Evolutionary conservation across 495 filamentous ascomycete species (phyloP), one percentile per base, ranked within the genome.

Genomic region (Aspergillus mulundensis): DNA sequence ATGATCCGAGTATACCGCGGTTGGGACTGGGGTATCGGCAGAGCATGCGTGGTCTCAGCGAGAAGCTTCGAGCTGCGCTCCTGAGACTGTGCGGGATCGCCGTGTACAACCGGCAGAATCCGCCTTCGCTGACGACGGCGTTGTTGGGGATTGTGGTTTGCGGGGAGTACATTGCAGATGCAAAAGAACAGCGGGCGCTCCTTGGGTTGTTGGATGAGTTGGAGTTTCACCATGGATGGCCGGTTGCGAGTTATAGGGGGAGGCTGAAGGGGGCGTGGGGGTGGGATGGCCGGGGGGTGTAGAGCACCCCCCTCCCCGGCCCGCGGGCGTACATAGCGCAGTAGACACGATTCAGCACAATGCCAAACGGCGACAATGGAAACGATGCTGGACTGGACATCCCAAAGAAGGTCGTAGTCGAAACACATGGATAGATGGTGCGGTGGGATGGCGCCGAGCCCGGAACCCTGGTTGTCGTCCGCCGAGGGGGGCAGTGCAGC

Each of bases 1-100:
- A 75, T 46, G 62, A 75, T 49, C 74, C 72, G 11, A 58, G 46
- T 11, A 49, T 69, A 6, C 68, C 68, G 2, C 57, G 64, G 15
- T 38, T 77, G 23, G 74, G 74, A 0, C 45, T 58, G 1, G 56
- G 55, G 14, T 51, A 60, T 16, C 42, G 42, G 19, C 23, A 21
- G 15, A 44, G 54, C 10, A 58, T 56, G 54, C 51, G 55, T 18
- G 50, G 28, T 8, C 45, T 62, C 8, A 54, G 57, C 45, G 3
- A 42, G 15, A 41, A 49, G 28, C 30, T 63, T 2, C 67, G 64
- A 16, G 48, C 56, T 1, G 59, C 62, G n/a, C 55, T 68, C 19
- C 30, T 63, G 18, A 64, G 59, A 19, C 50, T 67, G 4, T 66
- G 64, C 51, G 66, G 66, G 4, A 61, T 63, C 36, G 66, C 62